Base-by-base conservation (phyloP, 257 asterid species). In the Solanum okadae region DNA sequence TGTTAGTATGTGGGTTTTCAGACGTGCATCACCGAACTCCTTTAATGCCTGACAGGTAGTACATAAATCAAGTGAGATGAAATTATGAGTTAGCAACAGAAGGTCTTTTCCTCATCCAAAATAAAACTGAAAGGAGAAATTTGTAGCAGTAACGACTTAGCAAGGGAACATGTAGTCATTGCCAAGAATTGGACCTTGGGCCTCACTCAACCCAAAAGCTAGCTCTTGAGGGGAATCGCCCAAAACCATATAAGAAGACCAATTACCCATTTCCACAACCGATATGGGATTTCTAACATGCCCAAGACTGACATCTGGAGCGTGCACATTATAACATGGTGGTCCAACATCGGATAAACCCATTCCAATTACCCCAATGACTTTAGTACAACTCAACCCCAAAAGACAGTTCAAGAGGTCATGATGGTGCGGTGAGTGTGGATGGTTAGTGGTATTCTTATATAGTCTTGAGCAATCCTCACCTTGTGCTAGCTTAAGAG, bases 1-100 rank as follows among this genome's bases (percentile, higher is more conserved):
- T 90, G 99, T 97, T 86, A 95, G 86, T 89, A 97, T 91, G 92
- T 97, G 99, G 90, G 91, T 89, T 96, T 91, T 94, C 83, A 97
- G 94, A 73, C 98, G 95, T 34, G 95, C 94, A 87, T 97, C 96
- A 85, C 94, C 90, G 87, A 96, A 95, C 92, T 95, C 99, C 92
- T 92, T 92, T 38, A 94, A 94, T 88, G 99, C 99, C 99, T 97
- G 94, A 52, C 78, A 90, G 86, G 86, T 79, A 85, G 90, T 63
- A 91, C 87, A 88, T 86, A 87, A 90, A 73, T 85, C 35, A 89
- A 85, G 77, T 38, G 77, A 67, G 76, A 65, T 5, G 1, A 56
- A 81, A 59, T 67, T 25, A 88, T 68, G 75, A 73, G 87, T 84
- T 9, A 87, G 59, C 84, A 89, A 89, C 86, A 77, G 25, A 38